A percentile compares a stretch with the other conserved stretches of the same genome.
These are phyloP conservation scores for Cystofilobasidium capitatum DNA, from an alignment of 768 basidiomycete genomes.

Conservation along the genomic window DNA sequence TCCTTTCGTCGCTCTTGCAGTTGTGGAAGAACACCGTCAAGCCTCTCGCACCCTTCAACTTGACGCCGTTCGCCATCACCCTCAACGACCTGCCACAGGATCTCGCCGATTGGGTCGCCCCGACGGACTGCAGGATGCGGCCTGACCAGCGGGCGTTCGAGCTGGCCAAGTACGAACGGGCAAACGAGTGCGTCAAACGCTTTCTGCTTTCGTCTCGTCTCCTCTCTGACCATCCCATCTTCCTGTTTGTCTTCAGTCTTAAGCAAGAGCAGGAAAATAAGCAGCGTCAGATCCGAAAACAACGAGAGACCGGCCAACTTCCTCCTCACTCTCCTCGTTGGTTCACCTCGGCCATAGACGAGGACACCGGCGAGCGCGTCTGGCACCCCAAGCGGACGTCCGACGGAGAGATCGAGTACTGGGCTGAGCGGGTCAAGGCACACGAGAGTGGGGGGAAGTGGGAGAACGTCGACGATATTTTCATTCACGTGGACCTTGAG, in stretches of 20 bases:
- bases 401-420: conserved; percentile 60
- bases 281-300: conserved; percentile 62
- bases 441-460: conserved; percentile 44
- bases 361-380: conserved; percentile 78
- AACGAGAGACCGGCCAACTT: conserved; percentile 62
- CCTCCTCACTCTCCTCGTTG: conserved; percentile 73
- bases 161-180: conserved; percentile 69
- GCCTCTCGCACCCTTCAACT: conserved; percentile 73
- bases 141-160: conserved; percentile 95
- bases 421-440: conserved; percentile 59
- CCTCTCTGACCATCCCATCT: not conserved
- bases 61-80: conserved; percentile 87
- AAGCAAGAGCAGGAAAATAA: conserved; percentile 54
- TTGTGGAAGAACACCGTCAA: conserved; percentile 84
- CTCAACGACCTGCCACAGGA: conserved; percentile 69
- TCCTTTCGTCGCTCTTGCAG: not conserved
- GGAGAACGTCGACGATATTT: conserved; percentile 69
- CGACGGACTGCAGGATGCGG: conserved; percentile 83
- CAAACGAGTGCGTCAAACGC: conserved; percentile 46
- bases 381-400: conserved; percentile 60
- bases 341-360: conserved; percentile 73
- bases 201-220: not conserved
- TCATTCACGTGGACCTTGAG: conserved; percentile 34
- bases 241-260: conserved; percentile 17
- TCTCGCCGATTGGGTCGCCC: conserved; percentile 62